Percentiles rank a stretch among this genome's conserved stretches.
These are phyloP conservation scores for Saturnispora ahearnii DNA, from an alignment of 805 yeast genomes.

Conservation along the genomic window DNA sequence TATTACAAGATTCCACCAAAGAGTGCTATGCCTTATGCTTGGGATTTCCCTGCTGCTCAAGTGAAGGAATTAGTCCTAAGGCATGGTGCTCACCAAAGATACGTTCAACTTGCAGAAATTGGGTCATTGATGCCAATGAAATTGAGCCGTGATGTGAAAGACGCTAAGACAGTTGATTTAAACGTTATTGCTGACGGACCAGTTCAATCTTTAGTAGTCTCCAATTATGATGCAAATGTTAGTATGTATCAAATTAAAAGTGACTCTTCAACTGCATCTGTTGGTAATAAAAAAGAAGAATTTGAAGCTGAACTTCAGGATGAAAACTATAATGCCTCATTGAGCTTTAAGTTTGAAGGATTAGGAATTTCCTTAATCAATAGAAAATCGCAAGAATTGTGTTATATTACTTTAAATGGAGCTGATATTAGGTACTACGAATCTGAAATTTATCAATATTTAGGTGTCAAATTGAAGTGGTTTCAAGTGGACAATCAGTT, in stretches of 20 bases:
- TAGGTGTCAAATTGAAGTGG: slow-evolving; percentile 84
- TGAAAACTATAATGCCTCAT: slow-evolving; percentile 41
- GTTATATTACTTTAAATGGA: slow-evolving; percentile 78
- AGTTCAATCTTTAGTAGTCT: slow-evolving; percentile 74
- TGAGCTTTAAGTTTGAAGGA: slow-evolving; percentile 68
- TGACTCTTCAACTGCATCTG: slow-evolving; percentile 25
- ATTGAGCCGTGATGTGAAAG: slow-evolving; percentile 23
- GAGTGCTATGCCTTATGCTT: slow-evolving; percentile 96
- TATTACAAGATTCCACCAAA: slow-evolving; percentile 75
- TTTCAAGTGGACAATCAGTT: slow-evolving; percentile 88
- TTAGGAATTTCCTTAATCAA: slow-evolving; percentile 81
- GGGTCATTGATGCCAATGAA: slow-evolving; percentile 86
- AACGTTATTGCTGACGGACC: slow-evolving; percentile 97
- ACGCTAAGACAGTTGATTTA: slow-evolving; percentile 55
- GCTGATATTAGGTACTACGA: slow-evolving; percentile 73
- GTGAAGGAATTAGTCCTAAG: slow-evolving; percentile 72
- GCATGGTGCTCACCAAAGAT: slow-evolving; percentile 64
- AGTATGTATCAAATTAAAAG: slow-evolving; percentile 59
- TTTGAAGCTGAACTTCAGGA: slow-evolving; percentile 50
- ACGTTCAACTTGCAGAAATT: slow-evolving; percentile 82
- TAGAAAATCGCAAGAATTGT: slow-evolving; percentile 57
- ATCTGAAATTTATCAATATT: slow-evolving; percentile 73
- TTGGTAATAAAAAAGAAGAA: slow-evolving; percentile 26
- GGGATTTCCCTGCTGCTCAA: slow-evolving; percentile 92
- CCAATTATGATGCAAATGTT: slow-evolving; percentile 69